phyloP scores from a whole-genome alignment of 768 basidiomycete genomes.

The Tylopilus subfusipes region DNA sequence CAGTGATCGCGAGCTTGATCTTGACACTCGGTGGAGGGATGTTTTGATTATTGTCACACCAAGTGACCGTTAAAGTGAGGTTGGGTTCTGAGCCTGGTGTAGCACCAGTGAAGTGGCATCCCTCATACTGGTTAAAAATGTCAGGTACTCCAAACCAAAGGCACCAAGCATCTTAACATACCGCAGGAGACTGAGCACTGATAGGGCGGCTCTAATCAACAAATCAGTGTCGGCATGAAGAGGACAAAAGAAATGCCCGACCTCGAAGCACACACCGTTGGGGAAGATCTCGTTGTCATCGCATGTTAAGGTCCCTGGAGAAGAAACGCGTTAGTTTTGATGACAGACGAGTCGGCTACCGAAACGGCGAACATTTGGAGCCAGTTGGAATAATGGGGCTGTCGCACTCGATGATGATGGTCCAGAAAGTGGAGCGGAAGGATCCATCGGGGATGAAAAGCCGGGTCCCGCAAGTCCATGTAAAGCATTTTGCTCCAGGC shows the following conservation, averaged over 20 bases:
- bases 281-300: constrained; percentile 7
- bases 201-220: not conserved
- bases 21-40: not conserved
- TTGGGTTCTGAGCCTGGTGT: not conserved
- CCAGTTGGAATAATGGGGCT: constrained; percentile 1
- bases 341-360: not conserved
- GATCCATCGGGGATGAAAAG: constrained; percentile 1
- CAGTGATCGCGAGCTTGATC: not conserved
- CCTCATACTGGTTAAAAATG: not conserved
- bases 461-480: constrained; percentile 2
- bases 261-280: constrained; percentile 1
- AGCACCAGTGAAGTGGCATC: constrained; percentile 1
- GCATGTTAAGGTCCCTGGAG: constrained; percentile 5
- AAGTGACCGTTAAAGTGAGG: not conserved
- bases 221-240: not conserved
- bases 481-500: not conserved
- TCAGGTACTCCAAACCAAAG: not conserved
- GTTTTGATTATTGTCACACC: not conserved
- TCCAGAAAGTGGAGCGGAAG: constrained; percentile 2
- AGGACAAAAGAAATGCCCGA: not conserved
- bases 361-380: not conserved
- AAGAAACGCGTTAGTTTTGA: not conserved
- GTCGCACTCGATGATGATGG: constrained; percentile 10
- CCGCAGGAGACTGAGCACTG: not conserved
- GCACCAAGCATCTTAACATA: not conserved